Evolutionary conservation across 192 early-diverging fungal species (phyloP).

Genomic region (Glomus cerebriforme): DNA sequence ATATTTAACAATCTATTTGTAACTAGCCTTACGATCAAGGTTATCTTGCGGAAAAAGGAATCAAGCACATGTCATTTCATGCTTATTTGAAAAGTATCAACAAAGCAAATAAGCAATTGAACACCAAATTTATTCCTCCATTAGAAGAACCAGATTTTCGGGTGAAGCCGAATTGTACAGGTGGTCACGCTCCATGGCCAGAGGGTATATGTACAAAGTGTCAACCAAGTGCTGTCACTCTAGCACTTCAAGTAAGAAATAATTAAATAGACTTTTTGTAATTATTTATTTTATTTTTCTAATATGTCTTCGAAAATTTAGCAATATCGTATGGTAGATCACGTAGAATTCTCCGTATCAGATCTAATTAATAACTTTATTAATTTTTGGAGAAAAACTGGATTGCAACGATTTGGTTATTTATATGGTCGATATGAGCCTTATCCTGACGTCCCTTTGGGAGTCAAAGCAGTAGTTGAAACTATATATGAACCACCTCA

Average conservation of each 20-base stretch:
- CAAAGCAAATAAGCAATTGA: constrained; percentile 59
- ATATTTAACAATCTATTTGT: not conserved
- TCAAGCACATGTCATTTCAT: constrained; percentile 98
- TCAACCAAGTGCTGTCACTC: constrained; percentile 89
- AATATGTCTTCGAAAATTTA: constrained; percentile 34
- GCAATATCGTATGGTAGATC: constrained; percentile 94
- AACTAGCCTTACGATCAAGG: constrained; percentile 77
- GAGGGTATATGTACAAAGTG: constrained; percentile 97
- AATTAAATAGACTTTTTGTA: not conserved
- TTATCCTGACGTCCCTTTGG: constrained; percentile 89
- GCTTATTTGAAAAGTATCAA: constrained; percentile 80
- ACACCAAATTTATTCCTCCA: constrained; percentile 70
- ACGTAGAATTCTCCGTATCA: constrained; percentile 89
- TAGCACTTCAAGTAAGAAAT: constrained; percentile 71
- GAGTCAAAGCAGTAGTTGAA: constrained; percentile 94
- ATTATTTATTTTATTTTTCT: constrained; percentile 29
- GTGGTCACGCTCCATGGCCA: constrained; percentile 87
- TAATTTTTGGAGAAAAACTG: constrained; percentile 83
- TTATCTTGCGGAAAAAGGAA: constrained; percentile 88
- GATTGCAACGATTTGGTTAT: constrained; percentile 91
- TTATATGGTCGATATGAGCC: constrained; percentile 91
- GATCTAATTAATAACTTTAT: constrained; percentile 83
- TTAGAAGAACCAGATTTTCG: constrained; percentile 81
- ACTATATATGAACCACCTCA: constrained; percentile 95
- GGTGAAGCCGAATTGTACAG: constrained; percentile 79